Percentiles rank a stretch among this genome's conserved stretches.
These are phyloP conservation scores for Circinella minor DNA, from an alignment of 371 early-diverging fungal genomes.

Conservation along the genomic window DNA sequence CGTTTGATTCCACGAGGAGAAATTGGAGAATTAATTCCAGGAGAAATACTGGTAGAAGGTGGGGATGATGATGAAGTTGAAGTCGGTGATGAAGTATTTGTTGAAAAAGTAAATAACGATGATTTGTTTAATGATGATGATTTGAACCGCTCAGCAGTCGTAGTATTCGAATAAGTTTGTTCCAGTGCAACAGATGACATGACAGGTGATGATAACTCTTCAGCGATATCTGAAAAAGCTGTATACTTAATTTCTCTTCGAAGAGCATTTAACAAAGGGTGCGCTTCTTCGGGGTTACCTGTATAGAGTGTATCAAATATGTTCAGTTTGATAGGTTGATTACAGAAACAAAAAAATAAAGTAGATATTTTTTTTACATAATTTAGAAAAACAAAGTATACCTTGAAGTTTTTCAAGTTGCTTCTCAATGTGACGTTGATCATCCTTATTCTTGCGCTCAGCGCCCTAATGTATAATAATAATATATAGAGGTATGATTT, in stretches of 20 bases:
- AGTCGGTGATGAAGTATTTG: neutral
- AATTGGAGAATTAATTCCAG: neutral
- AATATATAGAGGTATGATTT: too few relatives aligned
- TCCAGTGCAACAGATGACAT: slow-evolving; percentile 11
- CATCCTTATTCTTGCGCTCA: slow-evolving; percentile 67
- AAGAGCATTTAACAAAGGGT: slow-evolving; percentile 1
- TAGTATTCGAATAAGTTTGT: neutral
- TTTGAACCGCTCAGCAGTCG: slow-evolving; percentile 7
- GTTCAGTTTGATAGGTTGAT: slow-evolving; percentile 5
- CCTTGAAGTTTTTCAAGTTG: slow-evolving; percentile 61
- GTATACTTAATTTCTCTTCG: slow-evolving; percentile 17
- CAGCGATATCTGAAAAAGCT: slow-evolving; percentile 33
- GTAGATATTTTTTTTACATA: slow-evolving; percentile 28
- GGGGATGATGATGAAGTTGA: neutral
- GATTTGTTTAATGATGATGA: neutral
- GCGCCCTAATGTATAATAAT: slow-evolving; percentile 44
- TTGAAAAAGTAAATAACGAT: too few relatives aligned
- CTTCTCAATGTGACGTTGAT: slow-evolving; percentile 60
- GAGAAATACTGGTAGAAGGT: slow-evolving; percentile 1
- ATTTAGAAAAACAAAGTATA: slow-evolving; percentile 14
- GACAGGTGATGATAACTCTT: slow-evolving; percentile 12
- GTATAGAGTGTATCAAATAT: slow-evolving; percentile 22
- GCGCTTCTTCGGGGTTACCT: slow-evolving; percentile 13
- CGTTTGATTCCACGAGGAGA: slow-evolving; percentile 10
- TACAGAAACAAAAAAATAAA: neutral